Evolutionary conservation across 2,329 filamentous ascomycete genomes (phyloP), one percentile per base, ranked within the genome.

Genomic region (Fonsecaea pedrosoi): DNA sequence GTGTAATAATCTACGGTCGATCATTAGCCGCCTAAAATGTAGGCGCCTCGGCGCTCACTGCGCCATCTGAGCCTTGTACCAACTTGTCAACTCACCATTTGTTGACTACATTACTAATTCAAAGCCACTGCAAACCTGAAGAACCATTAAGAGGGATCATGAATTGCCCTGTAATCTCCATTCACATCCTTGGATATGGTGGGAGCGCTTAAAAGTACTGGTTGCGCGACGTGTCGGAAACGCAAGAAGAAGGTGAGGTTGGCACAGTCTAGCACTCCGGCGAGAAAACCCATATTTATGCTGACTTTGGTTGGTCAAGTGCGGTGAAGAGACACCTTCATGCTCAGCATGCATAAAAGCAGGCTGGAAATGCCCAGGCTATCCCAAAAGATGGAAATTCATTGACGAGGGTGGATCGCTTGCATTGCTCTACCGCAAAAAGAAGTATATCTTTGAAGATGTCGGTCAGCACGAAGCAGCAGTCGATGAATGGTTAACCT

Each of bases 351-450:
- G 59, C 35, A 25, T 45, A 9, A 62, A 38, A 48, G 40, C 64
- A 4, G 64, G 59, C 13, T 62, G 64, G 64, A 61, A 40, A 55
- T 66, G 54, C n/a, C 64, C 59, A 45, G 64, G 64, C 6, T 66
- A 62, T 62, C 1, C 35, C 37, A 38, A n/a, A 55, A 42, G 60
- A 35, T 66, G 64, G 64, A 66, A 62, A 13, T 66, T 66, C 30
- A 48, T 66, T 25, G 42, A 66, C 38, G 64, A 66, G 37, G 50
- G 21, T 21, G 12, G 21, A n/a, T 54, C 45, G 37, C 54, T 66
- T 21, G 25, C 50, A 10, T 54, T 48, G 30, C 35, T 35, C 3
- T 65, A 65, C 40, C 50, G n/a, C n/a, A 57, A 50, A 21, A 65
- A 58, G 53, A 56, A 57, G 30, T 65, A 65, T 40, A 65, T 65